phyloP scores from a whole-genome alignment of 2,329 filamentous ascomycete genomes.

The Fusarium duplospermum region DNA sequence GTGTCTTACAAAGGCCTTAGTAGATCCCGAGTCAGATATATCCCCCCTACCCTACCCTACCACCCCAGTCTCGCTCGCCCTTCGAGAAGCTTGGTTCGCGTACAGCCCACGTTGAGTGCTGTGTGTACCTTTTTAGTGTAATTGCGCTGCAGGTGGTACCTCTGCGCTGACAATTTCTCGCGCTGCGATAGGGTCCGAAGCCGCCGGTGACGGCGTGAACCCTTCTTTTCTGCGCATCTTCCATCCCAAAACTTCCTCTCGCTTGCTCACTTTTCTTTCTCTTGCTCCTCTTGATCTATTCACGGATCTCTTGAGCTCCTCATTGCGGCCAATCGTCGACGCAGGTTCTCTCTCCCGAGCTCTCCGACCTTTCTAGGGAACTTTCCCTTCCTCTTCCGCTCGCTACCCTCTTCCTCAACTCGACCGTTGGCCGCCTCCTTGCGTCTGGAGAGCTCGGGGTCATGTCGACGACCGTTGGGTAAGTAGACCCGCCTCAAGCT shows the following conservation, averaged over 20 bases:
- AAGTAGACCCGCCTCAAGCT: slow-evolving; percentile 26
- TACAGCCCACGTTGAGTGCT: background rate
- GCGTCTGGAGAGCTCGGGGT: slow-evolving; percentile 41
- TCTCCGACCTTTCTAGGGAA: slow-evolving; percentile 31
- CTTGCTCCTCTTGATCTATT: background rate
- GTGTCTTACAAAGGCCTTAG: slow-evolving; percentile 9
- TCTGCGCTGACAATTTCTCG: slow-evolving; percentile 44
- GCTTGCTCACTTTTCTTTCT: slow-evolving; percentile 9
- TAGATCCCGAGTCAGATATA: slow-evolving; percentile 16
- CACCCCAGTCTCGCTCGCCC: background rate
- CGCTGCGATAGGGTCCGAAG: slow-evolving; percentile 45
- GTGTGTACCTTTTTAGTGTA: slow-evolving; percentile 19
- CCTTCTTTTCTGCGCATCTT: slow-evolving; percentile 32
- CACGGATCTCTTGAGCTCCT: slow-evolving; percentile 7
- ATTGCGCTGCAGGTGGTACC: slow-evolving; percentile 20
- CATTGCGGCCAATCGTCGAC: slow-evolving; percentile 20
- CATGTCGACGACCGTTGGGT: slow-evolving; percentile 51
- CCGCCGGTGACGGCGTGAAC: slow-evolving; percentile 38
- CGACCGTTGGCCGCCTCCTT: slow-evolving; percentile 16
- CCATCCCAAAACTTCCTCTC: slow-evolving; percentile 15
- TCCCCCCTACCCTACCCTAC: background rate
- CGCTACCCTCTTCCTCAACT: slow-evolving; percentile 3
- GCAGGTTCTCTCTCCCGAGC: slow-evolving; percentile 34
- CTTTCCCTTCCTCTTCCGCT: slow-evolving; percentile 2
- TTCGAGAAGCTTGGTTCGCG: slow-evolving; percentile 2